Evolutionary conservation across 2,329 filamentous ascomycete species (phyloP).

Genomic region (Cercospora berteroae): DNA sequence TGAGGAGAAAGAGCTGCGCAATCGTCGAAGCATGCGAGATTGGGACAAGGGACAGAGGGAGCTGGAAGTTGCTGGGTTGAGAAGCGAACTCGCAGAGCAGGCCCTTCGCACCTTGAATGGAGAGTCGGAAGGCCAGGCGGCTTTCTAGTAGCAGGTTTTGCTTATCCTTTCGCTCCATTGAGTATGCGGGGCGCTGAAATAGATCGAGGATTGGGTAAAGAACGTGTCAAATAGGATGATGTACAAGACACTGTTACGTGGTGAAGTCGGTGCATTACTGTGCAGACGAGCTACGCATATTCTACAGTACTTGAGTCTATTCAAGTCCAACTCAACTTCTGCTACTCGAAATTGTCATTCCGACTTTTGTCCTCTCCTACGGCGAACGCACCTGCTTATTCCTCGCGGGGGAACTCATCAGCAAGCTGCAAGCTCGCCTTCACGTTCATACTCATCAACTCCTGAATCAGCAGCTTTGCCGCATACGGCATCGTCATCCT

Average conservation of each 20-base stretch:
- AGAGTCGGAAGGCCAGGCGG: conserved; percentile 29
- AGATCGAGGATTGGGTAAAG: neutral
- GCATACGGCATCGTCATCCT: conserved; percentile 98
- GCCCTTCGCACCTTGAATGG: conserved; percentile 40
- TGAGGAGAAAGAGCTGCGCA: conserved; percentile 48
- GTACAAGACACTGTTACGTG: neutral
- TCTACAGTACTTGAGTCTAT: neutral
- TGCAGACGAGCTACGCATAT: neutral
- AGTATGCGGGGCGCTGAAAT: neutral
- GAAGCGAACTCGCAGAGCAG: conserved; percentile 49
- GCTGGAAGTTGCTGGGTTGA: conserved; percentile 45
- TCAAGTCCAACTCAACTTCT: neutral
- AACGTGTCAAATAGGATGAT: neutral
- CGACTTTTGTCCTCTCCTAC: neutral
- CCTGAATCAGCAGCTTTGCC: conserved; percentile 92
- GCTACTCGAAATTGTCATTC: neutral
- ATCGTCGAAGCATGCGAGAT: conserved; percentile 44
- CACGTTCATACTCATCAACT: conserved; percentile 98
- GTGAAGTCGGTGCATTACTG: neutral
- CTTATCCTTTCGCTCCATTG: neutral
- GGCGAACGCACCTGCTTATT: conserved; percentile 6
- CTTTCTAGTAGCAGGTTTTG: conserved; percentile 27
- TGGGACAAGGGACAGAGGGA: conserved; percentile 49
- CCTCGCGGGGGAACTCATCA: conserved; percentile 75
- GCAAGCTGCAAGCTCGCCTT: conserved; percentile 84